Evolutionary conservation across 805 yeast genomes (phyloP).

Genomic region (Suhomyces faveliae): DNA sequence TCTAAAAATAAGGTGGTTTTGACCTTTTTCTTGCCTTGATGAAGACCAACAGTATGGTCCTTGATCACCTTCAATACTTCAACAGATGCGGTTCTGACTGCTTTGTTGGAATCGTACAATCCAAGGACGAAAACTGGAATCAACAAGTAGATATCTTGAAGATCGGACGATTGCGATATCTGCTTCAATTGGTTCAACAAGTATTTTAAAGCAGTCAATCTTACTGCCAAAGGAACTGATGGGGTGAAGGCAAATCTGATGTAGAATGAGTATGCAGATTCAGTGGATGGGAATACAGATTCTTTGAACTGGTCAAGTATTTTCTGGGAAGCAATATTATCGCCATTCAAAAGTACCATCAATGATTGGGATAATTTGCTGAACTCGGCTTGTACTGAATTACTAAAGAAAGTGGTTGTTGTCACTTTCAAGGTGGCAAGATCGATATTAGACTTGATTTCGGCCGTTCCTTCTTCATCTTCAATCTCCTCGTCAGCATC

Average conservation of each 20-base stretch:
- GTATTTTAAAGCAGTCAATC: conserved; percentile 48
- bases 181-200: conserved; percentile 38
- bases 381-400: conserved; percentile 40
- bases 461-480: conserved; percentile 17
- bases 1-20: conserved; percentile 43
- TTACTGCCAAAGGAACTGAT: conserved; percentile 56
- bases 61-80: conserved; percentile 21
- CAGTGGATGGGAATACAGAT: conserved; percentile 36
- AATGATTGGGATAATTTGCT: conserved; percentile 40
- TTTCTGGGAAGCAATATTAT: conserved; percentile 11
- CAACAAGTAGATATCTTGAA: conserved; percentile 46
- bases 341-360: conserved; percentile 17
- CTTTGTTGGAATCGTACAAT: conserved; percentile 48
- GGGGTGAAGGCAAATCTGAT: conserved; percentile 56
- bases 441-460: conserved; percentile 18
- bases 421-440: conserved; percentile 14
- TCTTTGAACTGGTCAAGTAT: conserved; percentile 15
- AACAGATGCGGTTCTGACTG: conserved; percentile 42
- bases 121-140: conserved; percentile 60
- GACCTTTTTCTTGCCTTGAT: conserved; percentile 28
- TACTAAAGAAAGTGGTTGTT: conserved; percentile 34
- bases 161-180: conserved; percentile 22
- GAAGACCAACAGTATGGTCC: conserved; percentile 38
- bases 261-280: conserved; percentile 55
- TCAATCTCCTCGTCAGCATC: conserved; percentile 17